Conservation (phyloP, 1,139 yeast genomes). For the Taphrina wiesneri region DNA sequence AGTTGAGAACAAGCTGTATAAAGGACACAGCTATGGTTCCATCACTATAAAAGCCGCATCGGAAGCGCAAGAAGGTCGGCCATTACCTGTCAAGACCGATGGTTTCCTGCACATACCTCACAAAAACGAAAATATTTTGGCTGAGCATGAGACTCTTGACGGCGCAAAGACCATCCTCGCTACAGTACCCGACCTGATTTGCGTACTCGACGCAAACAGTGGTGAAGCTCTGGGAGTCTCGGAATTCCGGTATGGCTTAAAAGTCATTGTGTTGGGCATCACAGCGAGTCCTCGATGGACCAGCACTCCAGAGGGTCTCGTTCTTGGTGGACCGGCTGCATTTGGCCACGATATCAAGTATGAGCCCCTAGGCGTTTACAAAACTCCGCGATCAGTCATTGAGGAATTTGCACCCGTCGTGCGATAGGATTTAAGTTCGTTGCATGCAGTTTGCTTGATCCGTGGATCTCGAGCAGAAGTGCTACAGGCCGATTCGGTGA, state of each 20-base stretch:
- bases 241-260: slow-evolving; percentile 52
- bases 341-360: slow-evolving; percentile 49
- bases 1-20: slow-evolving; percentile 49
- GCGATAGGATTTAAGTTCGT: no score
- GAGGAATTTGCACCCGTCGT: slow-evolving; percentile 46
- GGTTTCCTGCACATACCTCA: slow-evolving; percentile 47
- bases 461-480: no score
- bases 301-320: slow-evolving; percentile 46
- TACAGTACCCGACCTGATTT: slow-evolving; percentile 54
- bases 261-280: slow-evolving; percentile 50
- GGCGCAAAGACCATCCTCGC: slow-evolving; percentile 44
- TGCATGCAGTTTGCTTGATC: no score
- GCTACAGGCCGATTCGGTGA: no score
- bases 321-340: slow-evolving; percentile 51
- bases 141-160: slow-evolving; percentile 41
- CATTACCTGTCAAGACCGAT: slow-evolving; percentile 39
- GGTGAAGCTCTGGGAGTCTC: slow-evolving; percentile 56
- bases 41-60: slow-evolving; percentile 48
- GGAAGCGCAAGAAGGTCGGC: slow-evolving; percentile 35
- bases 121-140: slow-evolving; percentile 53
- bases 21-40: slow-evolving; percentile 55
- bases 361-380: slow-evolving; percentile 48
- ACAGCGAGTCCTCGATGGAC: slow-evolving; percentile 51
- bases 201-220: slow-evolving; percentile 50
- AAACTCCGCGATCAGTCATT: slow-evolving; percentile 49